Percentiles rank a stretch among this genome's conserved stretches.
phyloP scores from a whole-genome alignment of 768 basidiomycete genomes.

The Auricularia cornea region DNA sequence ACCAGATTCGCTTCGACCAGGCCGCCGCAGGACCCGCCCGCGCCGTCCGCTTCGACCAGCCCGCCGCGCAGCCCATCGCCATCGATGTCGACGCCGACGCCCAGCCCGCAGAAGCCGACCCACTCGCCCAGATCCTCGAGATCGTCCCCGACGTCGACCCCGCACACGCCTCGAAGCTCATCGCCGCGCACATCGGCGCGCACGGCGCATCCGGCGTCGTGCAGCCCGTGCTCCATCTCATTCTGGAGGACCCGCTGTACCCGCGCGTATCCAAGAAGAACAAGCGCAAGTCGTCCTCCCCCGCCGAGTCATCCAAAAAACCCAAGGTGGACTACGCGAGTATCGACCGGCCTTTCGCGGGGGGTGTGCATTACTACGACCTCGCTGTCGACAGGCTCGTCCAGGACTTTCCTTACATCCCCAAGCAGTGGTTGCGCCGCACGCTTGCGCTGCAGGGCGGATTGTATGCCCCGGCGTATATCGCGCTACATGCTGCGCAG shows the following conservation, averaged over 20 bases:
- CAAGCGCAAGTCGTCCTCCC: slow-evolving; percentile 34
- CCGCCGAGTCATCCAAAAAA: slow-evolving; percentile 19
- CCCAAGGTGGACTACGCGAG: slow-evolving; percentile 47
- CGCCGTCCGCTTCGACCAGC: no score
- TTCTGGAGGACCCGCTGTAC: slow-evolving; percentile 56
- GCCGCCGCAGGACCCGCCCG: no score
- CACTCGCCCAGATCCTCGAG: slow-evolving; percentile 48
- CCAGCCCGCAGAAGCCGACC: neutral
- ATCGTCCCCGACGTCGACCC: slow-evolving; percentile 65
- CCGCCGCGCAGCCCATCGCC: neutral
- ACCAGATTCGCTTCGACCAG: no score
- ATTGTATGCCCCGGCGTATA: slow-evolving; percentile 61
- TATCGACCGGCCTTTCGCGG: slow-evolving; percentile 34
- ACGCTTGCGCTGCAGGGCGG: slow-evolving; percentile 28
- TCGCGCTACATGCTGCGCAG: slow-evolving; percentile 38
- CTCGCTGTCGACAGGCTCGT: slow-evolving; percentile 42
- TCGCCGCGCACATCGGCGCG: slow-evolving; percentile 34
- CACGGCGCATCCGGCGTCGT: slow-evolving; percentile 31
- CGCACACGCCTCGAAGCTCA: slow-evolving; percentile 40
- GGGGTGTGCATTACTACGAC: slow-evolving; percentile 39
- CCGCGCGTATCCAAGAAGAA: slow-evolving; percentile 41
- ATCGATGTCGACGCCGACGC: neutral
- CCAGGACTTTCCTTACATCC: slow-evolving; percentile 48
- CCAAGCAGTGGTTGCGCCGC: slow-evolving; percentile 45
- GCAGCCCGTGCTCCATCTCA: slow-evolving; percentile 46